Evolutionary conservation across 208 protist genomes (phyloP), one percentile per base, ranked within the genome.

Genomic region (Leishmania amazonensis): DNA sequence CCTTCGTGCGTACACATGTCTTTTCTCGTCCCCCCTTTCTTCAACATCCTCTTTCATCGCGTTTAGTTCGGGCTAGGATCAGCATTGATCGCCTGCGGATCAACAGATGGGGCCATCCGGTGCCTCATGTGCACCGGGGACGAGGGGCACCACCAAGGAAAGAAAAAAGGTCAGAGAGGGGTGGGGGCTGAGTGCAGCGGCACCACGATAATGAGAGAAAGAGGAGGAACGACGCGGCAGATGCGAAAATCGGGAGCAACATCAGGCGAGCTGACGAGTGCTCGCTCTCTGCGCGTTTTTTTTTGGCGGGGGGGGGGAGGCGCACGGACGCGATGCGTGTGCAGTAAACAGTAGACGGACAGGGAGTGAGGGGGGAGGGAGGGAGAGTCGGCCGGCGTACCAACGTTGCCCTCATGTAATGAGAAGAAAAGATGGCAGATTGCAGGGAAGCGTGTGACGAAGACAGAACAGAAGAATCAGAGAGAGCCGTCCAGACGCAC

Each of bases 361-460:
- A 45, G 9, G 35, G 11, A 7, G 64, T 35, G 31, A 35, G 31
- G 31, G 31, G 31, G 31, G 31, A 35, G 31, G 31, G 31, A 35
- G 64, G 64, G 64, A 42, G 40, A 45, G 64, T 6, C 64, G 11
- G n/a, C n/a, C 11, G 8, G 60, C n/a, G n/a, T 21, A 19, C 60
- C n/a, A 28, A 38, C 60, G 60, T 35, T 13, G 11, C n/a, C 60
- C 38, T 65, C 60, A n/a, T 31, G 60, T 9, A 17, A 11, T n/a
- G 38, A 54, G 60, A 58, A 75, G 3, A 81, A 35, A 81, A 31
- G 51, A 9, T 7, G 65, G 21, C 45, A 38, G 47, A 42, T 71
- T 21, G 45, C 49, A 81, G 28, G 78, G 68, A 79, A 62, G 54
- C 76, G 35, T 78, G 74, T 17, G 31, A 28, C 38, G 64, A 62